Evolutionary conservation across 1,139 yeast species (phyloP).

Genomic region (Geotrichum siamense): DNA sequence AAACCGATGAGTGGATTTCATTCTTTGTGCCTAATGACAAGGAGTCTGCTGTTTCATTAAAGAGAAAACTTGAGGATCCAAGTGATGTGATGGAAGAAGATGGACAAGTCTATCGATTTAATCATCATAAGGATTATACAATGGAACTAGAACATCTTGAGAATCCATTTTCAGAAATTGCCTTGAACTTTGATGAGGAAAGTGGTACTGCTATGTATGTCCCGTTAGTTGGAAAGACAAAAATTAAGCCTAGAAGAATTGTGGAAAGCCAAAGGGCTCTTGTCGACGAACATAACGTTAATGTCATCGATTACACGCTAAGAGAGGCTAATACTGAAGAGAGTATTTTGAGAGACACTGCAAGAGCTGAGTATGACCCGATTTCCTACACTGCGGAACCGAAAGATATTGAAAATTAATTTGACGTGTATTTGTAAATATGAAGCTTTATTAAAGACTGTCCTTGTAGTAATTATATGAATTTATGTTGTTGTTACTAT

Average conservation of each 20-base stretch:
- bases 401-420: background rate
- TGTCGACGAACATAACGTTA: slow-evolving; percentile 43
- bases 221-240: slow-evolving; percentile 72
- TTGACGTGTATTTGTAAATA: background rate
- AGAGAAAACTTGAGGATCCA: slow-evolving; percentile 27
- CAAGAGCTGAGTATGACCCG: slow-evolving; percentile 68
- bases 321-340: slow-evolving; percentile 72
- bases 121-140: slow-evolving; percentile 73
- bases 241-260: slow-evolving; percentile 75
- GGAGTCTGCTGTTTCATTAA: slow-evolving; percentile 32
- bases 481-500: no score
- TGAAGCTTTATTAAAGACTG: no score
- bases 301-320: slow-evolving; percentile 49
- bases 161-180: slow-evolving; percentile 50
- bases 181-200: slow-evolving; percentile 46
- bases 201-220: slow-evolving; percentile 64
- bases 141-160: slow-evolving; percentile 50
- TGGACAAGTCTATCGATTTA: slow-evolving; percentile 47
- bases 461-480: no score
- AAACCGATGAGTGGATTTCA: slow-evolving; percentile 77
- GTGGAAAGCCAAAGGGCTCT: slow-evolving; percentile 46
- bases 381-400: slow-evolving; percentile 34
- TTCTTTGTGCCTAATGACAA: slow-evolving; percentile 51
- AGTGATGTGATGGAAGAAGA: slow-evolving; percentile 34
- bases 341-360: slow-evolving; percentile 56